A percentile compares a stretch with the other conserved stretches of the same genome.
phyloP scores from a whole-genome alignment of 768 basidiomycete genomes.

The Kwoniella dendrophila region DNA sequence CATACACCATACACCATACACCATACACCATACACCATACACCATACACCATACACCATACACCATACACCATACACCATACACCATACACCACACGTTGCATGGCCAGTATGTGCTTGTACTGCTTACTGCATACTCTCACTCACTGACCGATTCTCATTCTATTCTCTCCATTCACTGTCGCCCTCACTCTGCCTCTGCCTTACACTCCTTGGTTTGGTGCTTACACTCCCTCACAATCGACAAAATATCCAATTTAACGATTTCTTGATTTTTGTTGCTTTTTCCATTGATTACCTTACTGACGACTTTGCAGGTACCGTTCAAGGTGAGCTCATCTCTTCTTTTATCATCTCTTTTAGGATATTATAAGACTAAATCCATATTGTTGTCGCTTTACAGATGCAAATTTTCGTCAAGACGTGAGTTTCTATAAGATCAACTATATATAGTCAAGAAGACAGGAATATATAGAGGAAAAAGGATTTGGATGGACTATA shows the following conservation, averaged over 20 bases:
- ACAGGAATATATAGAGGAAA: neutral
- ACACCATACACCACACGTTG: neutral
- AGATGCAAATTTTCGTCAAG: slow-evolving; percentile 55
- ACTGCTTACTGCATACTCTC: neutral
- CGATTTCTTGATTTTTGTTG: neutral
- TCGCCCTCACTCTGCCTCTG: no score
- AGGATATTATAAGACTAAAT: neutral
- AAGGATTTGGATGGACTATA: neutral
- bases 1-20: no score
- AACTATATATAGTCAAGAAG: neutral
- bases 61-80: neutral
- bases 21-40: no score
- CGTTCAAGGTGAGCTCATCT: slow-evolving; percentile 25
- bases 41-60: no score
- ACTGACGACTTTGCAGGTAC: slow-evolving; percentile 30
- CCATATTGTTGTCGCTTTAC: neutral
- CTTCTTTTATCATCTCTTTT: neutral
- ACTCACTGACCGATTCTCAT: no score
- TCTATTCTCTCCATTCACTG: neutral
- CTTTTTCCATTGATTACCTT: slow-evolving; percentile 8
- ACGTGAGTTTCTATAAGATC: slow-evolving; percentile 37
- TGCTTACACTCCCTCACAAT: neutral
- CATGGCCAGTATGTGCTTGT: neutral
- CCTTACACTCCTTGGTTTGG: neutral
- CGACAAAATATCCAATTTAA: slow-evolving; percentile 2